These are phyloP conservation scores for Petrea volubilis DNA, from an alignment of 257 asterid species.

Conservation along the genomic window DNA sequence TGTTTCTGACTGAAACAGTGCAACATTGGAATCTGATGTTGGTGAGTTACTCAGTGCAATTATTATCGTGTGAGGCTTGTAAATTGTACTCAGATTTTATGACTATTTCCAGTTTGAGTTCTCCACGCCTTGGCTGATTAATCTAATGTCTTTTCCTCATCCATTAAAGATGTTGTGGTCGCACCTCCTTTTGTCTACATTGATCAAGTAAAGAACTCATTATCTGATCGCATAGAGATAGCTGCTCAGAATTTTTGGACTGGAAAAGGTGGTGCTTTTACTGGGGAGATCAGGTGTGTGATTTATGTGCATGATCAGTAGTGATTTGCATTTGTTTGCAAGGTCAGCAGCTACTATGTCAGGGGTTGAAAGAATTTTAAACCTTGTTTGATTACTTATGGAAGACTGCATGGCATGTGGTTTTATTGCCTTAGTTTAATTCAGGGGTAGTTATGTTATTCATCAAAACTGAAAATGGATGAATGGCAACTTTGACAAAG, in stretches of 20 bases:
- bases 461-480: background rate
- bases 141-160: background rate
- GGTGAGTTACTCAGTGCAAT: slow-evolving; percentile 44
- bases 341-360: too few relatives aligned
- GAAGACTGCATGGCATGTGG: background rate
- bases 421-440: background rate
- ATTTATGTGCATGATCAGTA: background rate
- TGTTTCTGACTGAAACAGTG: slow-evolving; percentile 63
- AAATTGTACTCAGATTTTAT: background rate
- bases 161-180: slow-evolving; percentile 65
- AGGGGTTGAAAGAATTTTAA: background rate
- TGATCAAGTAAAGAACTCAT: slow-evolving; percentile 74
- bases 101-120: background rate
- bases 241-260: slow-evolving; percentile 87
- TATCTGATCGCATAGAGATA: slow-evolving; percentile 57
- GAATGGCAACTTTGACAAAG: background rate
- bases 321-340: background rate
- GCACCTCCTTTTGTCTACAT: slow-evolving; percentile 83
- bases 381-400: background rate
- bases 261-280: slow-evolving; percentile 88
- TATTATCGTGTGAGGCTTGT: background rate
- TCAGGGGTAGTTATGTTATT: background rate
- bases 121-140: background rate
- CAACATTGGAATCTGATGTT: slow-evolving; percentile 69
- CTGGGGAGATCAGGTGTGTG: slow-evolving; percentile 79